phyloP scores from a whole-genome alignment of 805 yeast genomes.

The Priceomyces medius region DNA sequence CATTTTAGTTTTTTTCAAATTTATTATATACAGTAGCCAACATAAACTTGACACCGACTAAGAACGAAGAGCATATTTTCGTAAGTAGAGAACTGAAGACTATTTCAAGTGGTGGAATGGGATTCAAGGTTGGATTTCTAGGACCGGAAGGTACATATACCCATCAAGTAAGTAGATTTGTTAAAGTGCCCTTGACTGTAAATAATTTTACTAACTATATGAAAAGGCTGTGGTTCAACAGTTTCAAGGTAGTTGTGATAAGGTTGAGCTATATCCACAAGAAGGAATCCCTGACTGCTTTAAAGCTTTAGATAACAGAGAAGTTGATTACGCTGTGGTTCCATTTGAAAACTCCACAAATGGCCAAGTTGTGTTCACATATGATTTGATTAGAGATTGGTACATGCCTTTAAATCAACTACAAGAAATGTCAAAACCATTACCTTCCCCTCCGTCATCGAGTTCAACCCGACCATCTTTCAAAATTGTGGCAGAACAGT shows the following conservation, averaged over 20 bases:
- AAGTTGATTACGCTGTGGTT: constrained; percentile 69
- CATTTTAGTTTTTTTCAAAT: too few relatives aligned
- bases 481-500: constrained; percentile 70
- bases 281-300: constrained; percentile 62
- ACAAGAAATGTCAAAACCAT: neutral
- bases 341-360: constrained; percentile 95
- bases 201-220: neutral
- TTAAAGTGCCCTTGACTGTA: too few relatives aligned
- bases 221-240: constrained; percentile 50
- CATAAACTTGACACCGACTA: too few relatives aligned
- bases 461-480: constrained; percentile 24
- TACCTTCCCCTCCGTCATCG: neutral
- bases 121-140: constrained; percentile 60
- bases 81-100: too few relatives aligned
- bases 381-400: constrained; percentile 77
- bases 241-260: constrained; percentile 39
- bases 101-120: constrained; percentile 4
- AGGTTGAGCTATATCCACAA: constrained; percentile 35
- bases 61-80: too few relatives aligned
- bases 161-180: constrained; percentile 58
- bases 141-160: constrained; percentile 96
- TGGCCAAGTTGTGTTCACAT: constrained; percentile 86
- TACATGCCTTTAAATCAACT: constrained; percentile 28
- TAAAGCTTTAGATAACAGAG: constrained; percentile 40
- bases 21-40: too few relatives aligned